These are phyloP conservation scores for Sextonia rubra DNA, from an alignment of 164 flowering plant species.

Conservation along the genomic window DNA sequence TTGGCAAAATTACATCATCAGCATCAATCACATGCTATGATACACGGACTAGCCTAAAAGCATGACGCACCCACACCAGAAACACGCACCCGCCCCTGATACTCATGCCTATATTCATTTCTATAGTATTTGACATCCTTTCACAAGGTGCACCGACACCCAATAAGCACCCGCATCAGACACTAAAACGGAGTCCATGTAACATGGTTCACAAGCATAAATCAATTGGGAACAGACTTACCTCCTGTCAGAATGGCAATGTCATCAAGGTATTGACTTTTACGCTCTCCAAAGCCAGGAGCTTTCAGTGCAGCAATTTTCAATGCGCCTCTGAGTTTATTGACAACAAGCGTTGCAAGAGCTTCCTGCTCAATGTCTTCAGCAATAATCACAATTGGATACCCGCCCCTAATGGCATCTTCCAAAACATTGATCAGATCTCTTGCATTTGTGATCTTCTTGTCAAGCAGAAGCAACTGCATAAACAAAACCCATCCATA, in stretches of 20 bases:
- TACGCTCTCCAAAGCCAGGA: slow-evolving; percentile 98
- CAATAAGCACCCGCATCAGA: too few species aligned
- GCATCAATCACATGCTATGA: too few species aligned
- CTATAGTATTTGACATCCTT: too few species aligned
- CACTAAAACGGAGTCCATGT: too few species aligned
- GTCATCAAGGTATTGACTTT: slow-evolving; percentile 92
- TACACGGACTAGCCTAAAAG: too few species aligned
- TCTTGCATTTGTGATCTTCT: slow-evolving; percentile 89
- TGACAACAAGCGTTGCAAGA: slow-evolving; percentile 93
- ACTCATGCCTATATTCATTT: too few species aligned
- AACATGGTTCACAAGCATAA: too few species aligned
- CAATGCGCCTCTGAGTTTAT: slow-evolving; percentile 82
- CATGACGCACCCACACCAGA: too few species aligned
- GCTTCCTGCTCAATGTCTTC: slow-evolving; percentile 99
- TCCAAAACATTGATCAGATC: slow-evolving; percentile 78
- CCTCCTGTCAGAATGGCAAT: slow-evolving; percentile 94
- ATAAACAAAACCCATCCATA: slow-evolving; percentile 7
- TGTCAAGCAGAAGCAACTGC: slow-evolving; percentile 93
- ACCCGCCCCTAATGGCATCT: slow-evolving; percentile 80
- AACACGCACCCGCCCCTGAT: too few species aligned
- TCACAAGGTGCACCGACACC: too few species aligned
- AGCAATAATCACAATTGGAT: slow-evolving; percentile 79
- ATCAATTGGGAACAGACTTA: slow-evolving; percentile 8
- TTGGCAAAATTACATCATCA: too few species aligned
- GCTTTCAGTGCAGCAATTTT: slow-evolving; percentile 98